Conservation (phyloP, 441 rosid genomes). For the Hypseocharis bilobata region DNA sequence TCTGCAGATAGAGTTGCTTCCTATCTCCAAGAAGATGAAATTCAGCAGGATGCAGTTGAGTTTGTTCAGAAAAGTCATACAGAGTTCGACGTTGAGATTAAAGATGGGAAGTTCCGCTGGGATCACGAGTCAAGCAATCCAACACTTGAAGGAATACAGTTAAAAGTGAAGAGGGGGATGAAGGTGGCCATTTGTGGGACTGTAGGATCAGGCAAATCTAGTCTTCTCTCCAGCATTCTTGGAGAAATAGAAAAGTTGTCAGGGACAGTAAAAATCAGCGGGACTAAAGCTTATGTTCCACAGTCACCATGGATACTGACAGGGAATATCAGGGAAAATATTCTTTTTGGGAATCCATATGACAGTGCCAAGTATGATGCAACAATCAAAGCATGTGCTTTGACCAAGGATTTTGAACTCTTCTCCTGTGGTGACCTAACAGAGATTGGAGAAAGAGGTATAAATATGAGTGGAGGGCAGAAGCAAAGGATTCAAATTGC, state of each 20-base stretch:
- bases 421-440: constrained; percentile 74
- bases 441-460: constrained; percentile 95
- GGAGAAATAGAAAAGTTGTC: constrained; percentile 78
- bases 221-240: constrained; percentile 67
- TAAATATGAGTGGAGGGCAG: constrained; percentile 98
- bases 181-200: constrained; percentile 90
- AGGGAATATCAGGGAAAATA: constrained; percentile 79
- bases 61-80: constrained; percentile 35
- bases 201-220: constrained; percentile 96
- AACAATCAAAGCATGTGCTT: constrained; percentile 72
- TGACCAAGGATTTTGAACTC: constrained; percentile 73
- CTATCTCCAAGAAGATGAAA: constrained; percentile 65
- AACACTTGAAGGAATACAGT: constrained; percentile 51
- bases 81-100: constrained; percentile 49
- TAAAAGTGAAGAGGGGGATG: constrained; percentile 74
- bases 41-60: constrained; percentile 55
- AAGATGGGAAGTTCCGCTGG: constrained; percentile 68
- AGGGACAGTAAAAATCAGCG: constrained; percentile 64
- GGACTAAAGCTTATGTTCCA: constrained; percentile 84
- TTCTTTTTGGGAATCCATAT: constrained; percentile 64
- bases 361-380: constrained; percentile 46
- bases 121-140: constrained; percentile 42
- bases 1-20: constrained; percentile 81
- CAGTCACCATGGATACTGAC: constrained; percentile 90
- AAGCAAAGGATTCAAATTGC: constrained; percentile 96